Base-by-base conservation (phyloP, 2,329 filamentous ascomycete species). In the Exophiala xenobiotica region DNA sequence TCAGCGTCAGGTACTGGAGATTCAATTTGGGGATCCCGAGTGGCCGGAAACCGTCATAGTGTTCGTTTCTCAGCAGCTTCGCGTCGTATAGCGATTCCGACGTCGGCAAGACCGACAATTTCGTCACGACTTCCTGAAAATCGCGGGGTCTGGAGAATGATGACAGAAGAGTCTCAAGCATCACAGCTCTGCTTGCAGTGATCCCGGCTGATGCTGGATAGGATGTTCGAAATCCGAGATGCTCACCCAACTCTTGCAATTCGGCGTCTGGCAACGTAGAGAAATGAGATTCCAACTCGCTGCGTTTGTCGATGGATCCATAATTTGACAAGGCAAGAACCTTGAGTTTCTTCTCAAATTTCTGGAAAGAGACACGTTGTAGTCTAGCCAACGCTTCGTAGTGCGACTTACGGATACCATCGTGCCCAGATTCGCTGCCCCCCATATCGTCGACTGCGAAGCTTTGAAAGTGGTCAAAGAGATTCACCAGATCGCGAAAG, bases 391-490 rank as follows among this genome's bases (percentile, higher is more conserved):
- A 75, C 8, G 78, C 76, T 31, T 81, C 78, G 68, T 90, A 95
- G 67, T 96, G 90, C 16, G 78, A 78, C 57, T 93, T 87, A 63
- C 92, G 91, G 18, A 88, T 83, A 65, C 90, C 85, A 33, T 83
- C 78, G 20, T 77, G 77, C 46, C 80, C 87, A 51, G 90, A 74
- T 65, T 95, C 88, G 24, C 81, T 78, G 12, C 90, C 91, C 3
- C 87, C 90, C 65, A 95, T 88, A 63, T 97, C 93, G 65, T 97
- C 89, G 56, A 99, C 87, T 0, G 89, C 82, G 63, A 99, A 99
- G 64, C 86, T 78, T 14, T 87, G 85, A 67, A 93, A 99, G 68
- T 97, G 93, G 45, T 82, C 80, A 19, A 99, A 76, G n/a, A 99
- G 78, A 9, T 78, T 74, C 65, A 83, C 83, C 26, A 97, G 81